A percentile compares a stretch with the other conserved stretches of the same genome.
Conservation (phyloP, 139 green algal species). For the Pseudopediastrum boryanum region DNA sequence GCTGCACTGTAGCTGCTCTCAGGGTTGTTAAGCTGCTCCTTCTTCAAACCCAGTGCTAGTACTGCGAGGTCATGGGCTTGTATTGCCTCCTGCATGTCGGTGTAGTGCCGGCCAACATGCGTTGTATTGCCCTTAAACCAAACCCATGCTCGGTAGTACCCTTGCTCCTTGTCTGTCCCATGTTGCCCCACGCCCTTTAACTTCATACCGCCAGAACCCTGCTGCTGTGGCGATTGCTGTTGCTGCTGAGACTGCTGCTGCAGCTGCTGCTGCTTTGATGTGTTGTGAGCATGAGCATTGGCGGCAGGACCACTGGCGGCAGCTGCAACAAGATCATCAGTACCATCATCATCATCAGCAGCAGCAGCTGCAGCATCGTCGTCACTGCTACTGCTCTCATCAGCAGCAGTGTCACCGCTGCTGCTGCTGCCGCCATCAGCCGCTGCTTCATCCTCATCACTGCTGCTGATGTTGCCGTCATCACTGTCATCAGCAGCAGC, state of each 20-base stretch:
- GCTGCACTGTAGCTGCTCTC: too few relatives aligned
- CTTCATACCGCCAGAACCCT: not conserved
- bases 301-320: not conserved
- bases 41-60: too few relatives aligned
- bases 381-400: constrained; percentile 4
- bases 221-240: not conserved
- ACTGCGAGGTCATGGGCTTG: not conserved
- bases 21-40: too few relatives aligned
- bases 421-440: not conserved
- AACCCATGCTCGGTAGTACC: not conserved
- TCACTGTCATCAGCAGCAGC: not conserved
- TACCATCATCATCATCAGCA: not conserved
- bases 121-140: not conserved
- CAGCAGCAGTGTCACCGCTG: not conserved
- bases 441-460: not conserved
- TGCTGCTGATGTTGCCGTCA: not conserved
- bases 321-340: not conserved
- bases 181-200: too few relatives aligned
- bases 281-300: not conserved
- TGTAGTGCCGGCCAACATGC: too few relatives aligned
- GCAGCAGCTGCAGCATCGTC: not conserved
- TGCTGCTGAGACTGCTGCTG: not conserved
- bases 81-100: not conserved
- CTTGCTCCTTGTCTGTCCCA: not conserved
- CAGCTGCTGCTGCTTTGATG: not conserved